Base-by-base conservation (phyloP, 805 yeast species). In the Yarrowia deformans region DNA sequence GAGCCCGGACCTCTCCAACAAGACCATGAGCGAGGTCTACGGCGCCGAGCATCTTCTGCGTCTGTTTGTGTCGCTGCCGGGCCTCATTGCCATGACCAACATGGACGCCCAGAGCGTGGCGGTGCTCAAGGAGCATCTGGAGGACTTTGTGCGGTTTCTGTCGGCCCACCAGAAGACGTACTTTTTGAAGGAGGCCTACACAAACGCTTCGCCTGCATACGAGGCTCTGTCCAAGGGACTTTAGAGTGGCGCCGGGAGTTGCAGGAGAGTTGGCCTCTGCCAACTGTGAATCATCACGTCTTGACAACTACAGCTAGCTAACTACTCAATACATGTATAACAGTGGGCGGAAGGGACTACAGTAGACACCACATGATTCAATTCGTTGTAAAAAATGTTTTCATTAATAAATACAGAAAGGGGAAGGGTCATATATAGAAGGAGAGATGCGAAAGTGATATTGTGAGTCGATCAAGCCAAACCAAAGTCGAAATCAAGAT, bases 41-140 rank as follows among this genome's bases (percentile, higher is more conserved):
- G 97, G 97, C 0, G 83, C 89, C 0, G 93, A 91, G 73, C 98
- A 93, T 78, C 79, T 95, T 45, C 79, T 94, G 70, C 82, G 99
- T 72, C 79, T 94, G 69, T 81, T 93, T 72, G 89, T 91, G 16
- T 82, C 90, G 0, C 79, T 95, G 54, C 98, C 99, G 0, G 95
- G 92, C 12, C 79, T 93, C n/a, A 84, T 93, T 68, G 84, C 91
- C 0, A 88, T 88, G 71, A 87, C 97, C 0, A 80, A 87, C 9
- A 90, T 93, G 93, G 97, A 93, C 74, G 82, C 84, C n/a, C 88
- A 87, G 70, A 87, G 93, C 68, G 79, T 89, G 6, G 81, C 81
- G 8, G 83, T 84, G 18, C 77, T 91, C 70, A 82, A 86, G 70
- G 81, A 79, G 10, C 86, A 88, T 70, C 73, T 88, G 69, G 89